phyloP scores from a whole-genome alignment of 1,139 yeast species.

The Candida sp. region DNA sequence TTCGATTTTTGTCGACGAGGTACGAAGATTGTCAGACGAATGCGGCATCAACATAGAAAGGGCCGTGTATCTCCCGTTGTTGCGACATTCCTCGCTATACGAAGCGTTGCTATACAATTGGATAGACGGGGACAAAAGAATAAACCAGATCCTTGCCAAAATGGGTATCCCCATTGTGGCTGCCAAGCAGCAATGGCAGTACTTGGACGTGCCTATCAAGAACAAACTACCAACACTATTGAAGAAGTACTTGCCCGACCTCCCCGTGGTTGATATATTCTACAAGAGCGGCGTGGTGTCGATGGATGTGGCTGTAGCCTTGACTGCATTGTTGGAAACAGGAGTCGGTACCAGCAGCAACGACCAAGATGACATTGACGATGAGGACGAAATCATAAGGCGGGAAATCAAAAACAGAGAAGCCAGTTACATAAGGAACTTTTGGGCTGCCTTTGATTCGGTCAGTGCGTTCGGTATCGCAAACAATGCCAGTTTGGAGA shows the following conservation, averaged over 20 bases:
- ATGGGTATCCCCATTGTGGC: slow-evolving; percentile 94
- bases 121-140: slow-evolving; percentile 82
- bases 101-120: slow-evolving; percentile 86
- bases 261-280: slow-evolving; percentile 78
- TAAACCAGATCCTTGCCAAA: slow-evolving; percentile 91
- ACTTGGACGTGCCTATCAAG: slow-evolving; percentile 83
- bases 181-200: slow-evolving; percentile 93
- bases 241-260: slow-evolving; percentile 60
- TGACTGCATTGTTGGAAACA: slow-evolving; percentile 82
- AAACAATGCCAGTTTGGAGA: slow-evolving; percentile 3
- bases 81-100: slow-evolving; percentile 94
- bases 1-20: slow-evolving; percentile 59
- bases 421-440: slow-evolving; percentile 82
- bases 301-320: slow-evolving; percentile 90
- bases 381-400: slow-evolving; percentile 42
- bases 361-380: slow-evolving; percentile 25
- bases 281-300: slow-evolving; percentile 71
- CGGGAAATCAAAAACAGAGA: slow-evolving; percentile 57
- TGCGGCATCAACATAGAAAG: slow-evolving; percentile 71
- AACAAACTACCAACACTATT: slow-evolving; percentile 74
- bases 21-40: slow-evolving; percentile 74
- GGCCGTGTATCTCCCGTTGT: slow-evolving; percentile 84
- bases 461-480: slow-evolving; percentile 62
- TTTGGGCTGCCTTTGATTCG: slow-evolving; percentile 98
- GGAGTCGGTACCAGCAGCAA: slow-evolving; percentile 41